Percentiles rank a stretch among this genome's conserved stretches.
These are phyloP conservation scores for Poteriospumella lacustris DNA, from an alignment of 108 stramenopile genomes.

Conservation along the genomic window DNA sequence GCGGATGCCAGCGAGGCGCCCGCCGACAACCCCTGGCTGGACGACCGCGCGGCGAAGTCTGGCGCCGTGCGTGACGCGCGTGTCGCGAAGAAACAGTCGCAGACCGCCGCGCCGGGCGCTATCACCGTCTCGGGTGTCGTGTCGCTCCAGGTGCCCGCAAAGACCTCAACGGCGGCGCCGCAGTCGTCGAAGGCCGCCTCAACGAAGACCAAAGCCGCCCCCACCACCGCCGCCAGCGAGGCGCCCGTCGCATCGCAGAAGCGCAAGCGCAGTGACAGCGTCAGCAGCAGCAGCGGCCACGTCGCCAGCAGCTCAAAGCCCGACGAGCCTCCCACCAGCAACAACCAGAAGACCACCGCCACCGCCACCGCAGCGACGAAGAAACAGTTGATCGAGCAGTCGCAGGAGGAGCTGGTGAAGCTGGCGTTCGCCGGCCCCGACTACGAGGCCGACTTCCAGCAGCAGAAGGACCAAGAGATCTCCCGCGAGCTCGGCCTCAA, in stretches of 20 bases:
- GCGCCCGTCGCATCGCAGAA: neutral
- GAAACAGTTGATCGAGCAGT: neutral
- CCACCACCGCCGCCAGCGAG: neutral
- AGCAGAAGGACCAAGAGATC: slow-evolving; percentile 66
- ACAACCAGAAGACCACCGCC: neutral
- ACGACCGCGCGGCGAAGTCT: no score
- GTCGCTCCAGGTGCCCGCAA: no score
- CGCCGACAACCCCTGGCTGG: no score
- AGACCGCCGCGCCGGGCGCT: no score
- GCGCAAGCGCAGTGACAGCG: neutral
- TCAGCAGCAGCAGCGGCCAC: neutral
- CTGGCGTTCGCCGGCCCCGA: slow-evolving; percentile 82
- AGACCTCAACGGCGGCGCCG: no score
- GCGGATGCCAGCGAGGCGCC: no score
- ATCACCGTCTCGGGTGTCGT: no score
- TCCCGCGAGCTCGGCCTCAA: slow-evolving; percentile 25
- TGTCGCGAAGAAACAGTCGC: no score
- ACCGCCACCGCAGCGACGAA: neutral
- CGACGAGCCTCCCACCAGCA: neutral
- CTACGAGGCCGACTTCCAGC: slow-evolving; percentile 77
- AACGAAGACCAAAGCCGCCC: no score
- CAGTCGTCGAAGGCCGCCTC: no score
- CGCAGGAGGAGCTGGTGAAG: slow-evolving; percentile 66
- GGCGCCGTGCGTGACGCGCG: no score
- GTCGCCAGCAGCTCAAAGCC: neutral